Evolutionary conservation across 164 flowering plant species (phyloP), one percentile per base, ranked within the genome.

Genomic region (Cinnamomum chago): DNA sequence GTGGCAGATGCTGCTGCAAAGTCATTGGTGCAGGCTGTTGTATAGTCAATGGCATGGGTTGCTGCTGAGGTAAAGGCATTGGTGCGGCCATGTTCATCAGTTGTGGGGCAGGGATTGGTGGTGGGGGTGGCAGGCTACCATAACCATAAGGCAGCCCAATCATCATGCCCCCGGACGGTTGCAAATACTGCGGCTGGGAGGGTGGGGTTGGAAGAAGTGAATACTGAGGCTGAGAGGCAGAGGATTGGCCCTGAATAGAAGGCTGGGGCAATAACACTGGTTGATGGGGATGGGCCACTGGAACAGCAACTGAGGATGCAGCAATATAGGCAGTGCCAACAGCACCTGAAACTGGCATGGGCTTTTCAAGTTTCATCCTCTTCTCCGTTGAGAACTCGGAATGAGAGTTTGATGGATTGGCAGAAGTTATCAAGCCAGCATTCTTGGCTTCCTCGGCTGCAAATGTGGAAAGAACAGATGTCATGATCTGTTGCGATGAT

Each of bases 361-460:
- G 73, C 7, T 85, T 85, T 33, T 89, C 90, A 9, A 84, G 76
- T 72, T 81, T 85, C n/a, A 82, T 68, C 68, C 81, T 67, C 22
- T 77, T 72, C 66, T 79, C 80, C 28, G 74, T 60, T 33, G 87
- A 80, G 40, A 69, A 33, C 2, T 84, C 67, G 17, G 88, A 18
- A 60, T 77, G 81, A 20, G 88, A 76, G 73, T 73, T 81, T 15
- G 88, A 73, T 6, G 75, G 51, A 17, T 84, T 70, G 68, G 88
- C 67, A 55, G 86, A 47, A 24, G 84, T 83, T 15, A 81, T 72
- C 35, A 88, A 73, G 62, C 89, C 88, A 28, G 88, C 90, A 72
- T 81, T 88, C 74, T 91, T 90, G 33, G 96, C 93, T 80, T 84
- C 96, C 87, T 93, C 86, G 23, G 97, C 97, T 7, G 98, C 99